These are phyloP conservation scores for Sideroxylon spinosum DNA, from an alignment of 179 eudicot species.

Conservation along the genomic window DNA sequence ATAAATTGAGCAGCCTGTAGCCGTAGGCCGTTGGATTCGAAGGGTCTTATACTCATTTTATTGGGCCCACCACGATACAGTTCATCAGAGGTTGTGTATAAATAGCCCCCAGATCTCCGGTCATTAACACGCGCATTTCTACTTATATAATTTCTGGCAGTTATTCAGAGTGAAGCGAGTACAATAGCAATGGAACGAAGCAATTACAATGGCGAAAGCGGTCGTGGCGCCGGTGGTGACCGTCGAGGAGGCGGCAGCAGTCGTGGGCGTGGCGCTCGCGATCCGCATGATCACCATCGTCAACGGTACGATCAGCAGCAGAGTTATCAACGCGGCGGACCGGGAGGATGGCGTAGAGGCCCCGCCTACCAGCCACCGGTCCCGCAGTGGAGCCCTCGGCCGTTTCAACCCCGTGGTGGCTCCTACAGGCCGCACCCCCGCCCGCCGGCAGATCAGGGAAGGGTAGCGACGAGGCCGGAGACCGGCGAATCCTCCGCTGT, in stretches of 20 bases:
- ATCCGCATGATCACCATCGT: no score
- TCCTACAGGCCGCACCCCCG: not conserved
- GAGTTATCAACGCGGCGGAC: not conserved
- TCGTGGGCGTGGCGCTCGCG: slow-evolving; percentile 13
- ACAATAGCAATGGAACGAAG: no score
- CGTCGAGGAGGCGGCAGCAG: not conserved
- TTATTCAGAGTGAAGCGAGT: no score
- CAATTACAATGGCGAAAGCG: no score
- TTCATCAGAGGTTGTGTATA: no score
- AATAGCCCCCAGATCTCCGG: no score
- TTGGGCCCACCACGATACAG: no score
- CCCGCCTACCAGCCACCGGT: not conserved
- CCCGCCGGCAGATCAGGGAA: not conserved
- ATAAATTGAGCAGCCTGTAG: no score
- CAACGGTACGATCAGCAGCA: slow-evolving; percentile 4
- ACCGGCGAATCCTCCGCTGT: not conserved
- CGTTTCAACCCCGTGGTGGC: not conserved
- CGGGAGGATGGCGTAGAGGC: not conserved
- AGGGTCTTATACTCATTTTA: no score
- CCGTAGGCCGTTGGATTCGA: no score
- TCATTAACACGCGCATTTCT: no score
- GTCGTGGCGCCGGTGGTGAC: not conserved
- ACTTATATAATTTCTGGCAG: no score
- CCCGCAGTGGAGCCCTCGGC: slow-evolving; percentile 2
- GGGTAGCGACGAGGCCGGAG: not conserved